Evolutionary conservation across 805 yeast species (phyloP).

Genomic region (Spathaspora sp.): DNA sequence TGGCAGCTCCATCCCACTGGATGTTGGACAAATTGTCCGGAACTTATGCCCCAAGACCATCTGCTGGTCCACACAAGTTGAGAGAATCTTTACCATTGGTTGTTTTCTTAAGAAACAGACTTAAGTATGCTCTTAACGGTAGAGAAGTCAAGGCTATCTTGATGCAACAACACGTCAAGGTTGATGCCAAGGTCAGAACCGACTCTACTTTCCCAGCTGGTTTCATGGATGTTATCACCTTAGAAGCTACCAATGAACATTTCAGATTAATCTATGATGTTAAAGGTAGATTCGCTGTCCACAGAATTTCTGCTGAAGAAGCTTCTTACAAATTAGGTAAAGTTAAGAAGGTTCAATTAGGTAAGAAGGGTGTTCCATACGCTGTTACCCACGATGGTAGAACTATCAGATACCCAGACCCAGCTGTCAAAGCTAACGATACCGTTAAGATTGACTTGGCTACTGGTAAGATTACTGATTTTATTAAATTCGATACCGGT

Average conservation of each 20-base stretch:
- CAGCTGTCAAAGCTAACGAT: conserved; percentile 94
- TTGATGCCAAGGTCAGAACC: conserved; percentile 99
- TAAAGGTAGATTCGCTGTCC: conserved; percentile 99
- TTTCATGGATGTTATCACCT: conserved; percentile 97
- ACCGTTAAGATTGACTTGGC: conserved; percentile 96
- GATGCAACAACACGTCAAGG: conserved; percentile 98
- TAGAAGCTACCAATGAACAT: conserved; percentile 98
- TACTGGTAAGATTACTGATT: conserved; percentile 80
- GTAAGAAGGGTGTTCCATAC: conserved; percentile 98
- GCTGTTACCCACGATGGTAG: conserved; percentile 99
- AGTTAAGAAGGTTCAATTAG: conserved; percentile 97
- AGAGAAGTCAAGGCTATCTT: conserved; percentile 98
- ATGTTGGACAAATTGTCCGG: conserved; percentile 99
- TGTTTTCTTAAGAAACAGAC: conserved; percentile 96
- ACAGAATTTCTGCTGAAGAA: conserved; percentile 99
- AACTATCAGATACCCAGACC: conserved; percentile 99
- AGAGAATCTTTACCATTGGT: conserved; percentile 97
- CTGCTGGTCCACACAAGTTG: conserved; percentile 99
- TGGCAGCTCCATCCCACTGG: conserved; percentile 99
- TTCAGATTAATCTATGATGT: conserved; percentile 98
- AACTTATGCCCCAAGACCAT: conserved; percentile 99
- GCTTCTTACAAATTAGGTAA: conserved; percentile 97
- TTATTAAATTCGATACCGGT: conserved; percentile 38
- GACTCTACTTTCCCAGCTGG: conserved; percentile 99
- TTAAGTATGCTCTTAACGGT: conserved; percentile 98